A percentile compares a stretch with the other conserved stretches of the same genome.
Evolutionary conservation across 257 asterid genomes (phyloP).

Genomic region (Solanum pinnatisectum): DNA sequence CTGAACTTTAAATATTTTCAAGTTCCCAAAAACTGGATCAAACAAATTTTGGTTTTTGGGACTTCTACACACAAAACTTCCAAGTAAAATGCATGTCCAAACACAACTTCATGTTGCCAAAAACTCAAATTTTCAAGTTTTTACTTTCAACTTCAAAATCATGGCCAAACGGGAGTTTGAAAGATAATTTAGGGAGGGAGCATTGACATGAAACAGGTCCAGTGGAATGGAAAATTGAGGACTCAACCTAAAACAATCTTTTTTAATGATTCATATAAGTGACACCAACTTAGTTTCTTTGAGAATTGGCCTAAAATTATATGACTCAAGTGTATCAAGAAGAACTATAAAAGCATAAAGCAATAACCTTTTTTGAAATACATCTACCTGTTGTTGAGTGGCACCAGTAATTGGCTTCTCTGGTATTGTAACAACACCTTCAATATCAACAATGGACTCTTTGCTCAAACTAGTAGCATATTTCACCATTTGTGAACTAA

Average conservation of each 20-base stretch:
- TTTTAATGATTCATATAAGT: background rate
- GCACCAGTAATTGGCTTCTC: conserved; percentile 52
- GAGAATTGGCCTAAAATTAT: background rate
- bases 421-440: conserved; percentile 72
- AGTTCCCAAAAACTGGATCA: background rate
- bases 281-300: background rate
- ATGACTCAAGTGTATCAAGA: background rate
- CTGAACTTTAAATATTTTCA: background rate
- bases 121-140: background rate
- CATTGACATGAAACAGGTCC: background rate
- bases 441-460: conserved; percentile 65
- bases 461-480: conserved; percentile 53
- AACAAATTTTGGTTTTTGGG: background rate
- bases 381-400: conserved; percentile 75
- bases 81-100: background rate
- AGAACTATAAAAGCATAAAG: background rate
- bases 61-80: background rate
- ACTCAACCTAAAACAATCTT: background rate
- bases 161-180: background rate
- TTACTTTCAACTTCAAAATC: background rate
- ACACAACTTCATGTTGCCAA: background rate
- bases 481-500: conserved; percentile 76
- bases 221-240: background rate
- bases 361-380: background rate
- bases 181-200: background rate